phyloP scores from a whole-genome alignment of 768 basidiomycete species.

The Asterophora parasitica region DNA sequence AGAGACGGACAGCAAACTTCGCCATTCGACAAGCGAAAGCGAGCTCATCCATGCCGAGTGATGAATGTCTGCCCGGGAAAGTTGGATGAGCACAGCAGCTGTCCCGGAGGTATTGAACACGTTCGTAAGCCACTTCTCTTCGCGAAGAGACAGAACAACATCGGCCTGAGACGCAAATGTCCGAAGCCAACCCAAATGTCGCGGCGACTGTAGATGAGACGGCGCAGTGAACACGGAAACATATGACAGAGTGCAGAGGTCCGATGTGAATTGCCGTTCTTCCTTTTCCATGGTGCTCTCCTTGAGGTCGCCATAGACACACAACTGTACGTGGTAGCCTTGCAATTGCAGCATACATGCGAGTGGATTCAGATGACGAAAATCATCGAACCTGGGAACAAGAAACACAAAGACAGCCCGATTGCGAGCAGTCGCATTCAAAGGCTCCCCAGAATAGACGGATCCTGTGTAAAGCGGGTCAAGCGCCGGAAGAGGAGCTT shows the following conservation, averaged over 20 bases:
- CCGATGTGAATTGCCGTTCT: constrained; percentile 7
- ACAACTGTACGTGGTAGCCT: constrained; percentile 25
- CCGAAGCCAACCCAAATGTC: constrained; percentile 27
- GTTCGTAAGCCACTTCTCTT: constrained; percentile 21
- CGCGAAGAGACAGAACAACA: constrained; percentile 29
- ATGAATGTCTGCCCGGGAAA: constrained; percentile 45
- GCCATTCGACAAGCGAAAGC: constrained; percentile 52
- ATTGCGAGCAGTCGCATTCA: constrained; percentile 1
- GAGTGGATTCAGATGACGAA: constrained; percentile 27
- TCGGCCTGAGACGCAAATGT: constrained; percentile 24
- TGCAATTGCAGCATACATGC: constrained; percentile 29
- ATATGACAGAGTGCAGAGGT: constrained; percentile 18
- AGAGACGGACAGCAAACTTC: constrained; percentile 34
- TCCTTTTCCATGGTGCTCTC: constrained; percentile 1
- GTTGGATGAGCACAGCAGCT: constrained; percentile 31
- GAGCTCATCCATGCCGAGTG: constrained; percentile 60
- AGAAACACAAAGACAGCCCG: constrained; percentile 28
- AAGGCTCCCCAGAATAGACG: too few relatives aligned
- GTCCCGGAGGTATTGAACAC: not conserved
- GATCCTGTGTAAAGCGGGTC: not conserved
- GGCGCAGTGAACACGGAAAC: constrained; percentile 2
- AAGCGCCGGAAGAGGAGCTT: too few relatives aligned
- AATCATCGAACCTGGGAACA: constrained; percentile 30
- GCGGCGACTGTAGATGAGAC: not conserved
- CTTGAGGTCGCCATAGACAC: constrained; percentile 23